Evolutionary conservation across 164 flowering plant genomes (phyloP).

Genomic region (Warburgia ugandensis): DNA sequence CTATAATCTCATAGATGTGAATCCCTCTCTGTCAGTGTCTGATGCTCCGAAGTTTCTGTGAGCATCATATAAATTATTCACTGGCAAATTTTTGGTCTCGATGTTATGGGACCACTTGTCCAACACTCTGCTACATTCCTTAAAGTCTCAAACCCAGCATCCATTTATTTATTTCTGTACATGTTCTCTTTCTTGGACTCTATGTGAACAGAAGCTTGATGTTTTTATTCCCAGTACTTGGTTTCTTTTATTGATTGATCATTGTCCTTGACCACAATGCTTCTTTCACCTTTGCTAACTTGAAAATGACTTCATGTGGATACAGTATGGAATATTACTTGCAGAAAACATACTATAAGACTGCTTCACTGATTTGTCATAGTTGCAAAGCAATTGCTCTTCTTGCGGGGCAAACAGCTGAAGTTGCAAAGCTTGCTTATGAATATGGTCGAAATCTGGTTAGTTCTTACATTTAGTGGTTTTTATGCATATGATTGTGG

Average conservation of each 20-base stretch:
- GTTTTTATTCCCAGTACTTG: too few relatives aligned
- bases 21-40: too few relatives aligned
- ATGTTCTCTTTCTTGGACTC: too few relatives aligned
- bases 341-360: slow-evolving; percentile 92
- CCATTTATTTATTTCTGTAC: too few relatives aligned
- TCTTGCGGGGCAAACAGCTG: slow-evolving; percentile 88
- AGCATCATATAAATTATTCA: too few relatives aligned
- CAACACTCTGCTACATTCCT: too few relatives aligned
- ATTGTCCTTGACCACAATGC: neutral
- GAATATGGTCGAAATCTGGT: slow-evolving; percentile 96
- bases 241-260: too few relatives aligned
- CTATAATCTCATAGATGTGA: too few relatives aligned
- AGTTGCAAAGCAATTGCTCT: slow-evolving; percentile 93
- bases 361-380: slow-evolving; percentile 89
- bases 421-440: slow-evolving; percentile 74
- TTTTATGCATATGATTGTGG: neutral
- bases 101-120: too few relatives aligned
- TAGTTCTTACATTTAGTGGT: slow-evolving; percentile 16
- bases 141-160: too few relatives aligned
- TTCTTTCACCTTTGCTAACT: neutral
- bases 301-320: slow-evolving; percentile 7
- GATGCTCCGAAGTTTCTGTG: too few relatives aligned
- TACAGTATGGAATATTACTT: slow-evolving; percentile 94
- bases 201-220: neutral
- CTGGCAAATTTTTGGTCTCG: too few relatives aligned